These are phyloP conservation scores for Trametes gibbosa DNA, from an alignment of 768 basidiomycete genomes.

Conservation along the genomic window DNA sequence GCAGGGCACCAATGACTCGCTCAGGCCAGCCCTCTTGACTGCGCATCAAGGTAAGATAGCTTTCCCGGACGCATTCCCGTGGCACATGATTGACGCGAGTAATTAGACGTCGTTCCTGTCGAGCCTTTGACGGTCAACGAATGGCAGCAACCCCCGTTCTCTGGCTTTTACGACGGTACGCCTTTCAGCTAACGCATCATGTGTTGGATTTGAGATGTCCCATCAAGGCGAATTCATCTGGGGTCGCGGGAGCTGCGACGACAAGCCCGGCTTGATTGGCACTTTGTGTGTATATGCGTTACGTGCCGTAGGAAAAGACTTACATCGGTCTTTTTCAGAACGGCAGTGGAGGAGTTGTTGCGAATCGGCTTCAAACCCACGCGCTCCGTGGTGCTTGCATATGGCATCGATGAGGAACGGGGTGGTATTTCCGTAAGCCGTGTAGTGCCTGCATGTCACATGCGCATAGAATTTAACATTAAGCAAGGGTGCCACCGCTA, in stretches of 20 bases:
- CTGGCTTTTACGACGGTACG: slow-evolving; percentile 53
- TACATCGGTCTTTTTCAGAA: slow-evolving; percentile 19
- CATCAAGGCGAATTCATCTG: slow-evolving; percentile 65
- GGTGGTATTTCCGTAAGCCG: slow-evolving; percentile 27
- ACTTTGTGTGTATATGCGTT: slow-evolving; percentile 42
- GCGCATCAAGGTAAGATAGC: slow-evolving; percentile 56
- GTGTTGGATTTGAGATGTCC: no score
- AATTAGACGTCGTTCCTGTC: slow-evolving; percentile 61
- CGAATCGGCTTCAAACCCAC: slow-evolving; percentile 44
- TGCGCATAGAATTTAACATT: neutral
- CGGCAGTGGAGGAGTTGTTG: slow-evolving; percentile 46
- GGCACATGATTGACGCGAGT: no score
- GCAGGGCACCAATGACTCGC: slow-evolving; percentile 55
- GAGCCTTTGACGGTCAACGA: slow-evolving; percentile 44
- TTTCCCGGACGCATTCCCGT: neutral
- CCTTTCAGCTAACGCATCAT: slow-evolving; percentile 16
- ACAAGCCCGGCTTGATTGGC: slow-evolving; percentile 74
- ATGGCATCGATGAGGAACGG: slow-evolving; percentile 52
- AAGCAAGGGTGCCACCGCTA: slow-evolving; percentile 51
- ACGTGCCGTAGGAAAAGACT: neutral
- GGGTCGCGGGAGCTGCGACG: slow-evolving; percentile 74
- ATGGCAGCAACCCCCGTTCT: slow-evolving; percentile 59
- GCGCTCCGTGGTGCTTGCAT: slow-evolving; percentile 39
- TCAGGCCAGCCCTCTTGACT: slow-evolving; percentile 71
- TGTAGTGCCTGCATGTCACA: neutral